phyloP scores from a whole-genome alignment of 2,329 filamentous ascomycete genomes.

The Penicillium sp. region DNA sequence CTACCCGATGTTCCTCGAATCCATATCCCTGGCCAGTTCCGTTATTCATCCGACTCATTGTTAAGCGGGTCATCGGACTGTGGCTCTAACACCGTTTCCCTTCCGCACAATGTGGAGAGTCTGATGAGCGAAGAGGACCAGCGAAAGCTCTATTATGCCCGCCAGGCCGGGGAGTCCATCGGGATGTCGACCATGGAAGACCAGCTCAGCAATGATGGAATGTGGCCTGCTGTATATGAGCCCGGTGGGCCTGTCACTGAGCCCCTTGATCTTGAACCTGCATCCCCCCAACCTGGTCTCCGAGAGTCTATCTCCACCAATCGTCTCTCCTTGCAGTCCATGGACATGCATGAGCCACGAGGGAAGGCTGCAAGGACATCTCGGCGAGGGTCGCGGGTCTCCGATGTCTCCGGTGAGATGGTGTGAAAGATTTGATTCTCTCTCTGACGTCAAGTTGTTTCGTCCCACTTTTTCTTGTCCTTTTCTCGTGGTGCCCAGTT shows the following conservation, averaged over 20 bases:
- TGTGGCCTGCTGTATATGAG: conserved; percentile 5
- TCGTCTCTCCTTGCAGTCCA: not conserved
- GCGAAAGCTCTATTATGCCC: conserved; percentile 73
- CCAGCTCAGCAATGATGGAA: conserved; percentile 6
- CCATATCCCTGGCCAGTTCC: conserved; percentile 58
- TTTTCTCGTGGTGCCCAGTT: conserved; percentile 2
- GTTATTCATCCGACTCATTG: conserved; percentile 69
- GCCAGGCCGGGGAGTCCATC: conserved; percentile 48
- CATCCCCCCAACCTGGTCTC: not conserved
- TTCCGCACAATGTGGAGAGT: conserved; percentile 73
- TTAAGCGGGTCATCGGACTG: conserved; percentile 60
- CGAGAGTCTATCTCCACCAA: not conserved
- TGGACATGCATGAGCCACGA: conserved; percentile 4
- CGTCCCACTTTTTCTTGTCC: conserved; percentile 18
- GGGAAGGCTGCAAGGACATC: not conserved
- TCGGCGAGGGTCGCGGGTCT: not conserved
- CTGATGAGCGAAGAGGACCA: conserved; percentile 81
- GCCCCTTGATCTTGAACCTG: not conserved
- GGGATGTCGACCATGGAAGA: conserved; percentile 10
- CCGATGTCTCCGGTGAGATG: conserved; percentile 13
- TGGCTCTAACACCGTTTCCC: conserved; percentile 65
- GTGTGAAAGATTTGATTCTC: conserved; percentile 11
- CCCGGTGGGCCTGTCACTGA: conserved; percentile 1
- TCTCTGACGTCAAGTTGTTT: conserved; percentile 15
- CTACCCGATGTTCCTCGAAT: conserved; percentile 55